Evolutionary conservation across 1,139 yeast species (phyloP), one percentile per base, ranked within the genome.

Genomic region (Pichia sp.): DNA sequence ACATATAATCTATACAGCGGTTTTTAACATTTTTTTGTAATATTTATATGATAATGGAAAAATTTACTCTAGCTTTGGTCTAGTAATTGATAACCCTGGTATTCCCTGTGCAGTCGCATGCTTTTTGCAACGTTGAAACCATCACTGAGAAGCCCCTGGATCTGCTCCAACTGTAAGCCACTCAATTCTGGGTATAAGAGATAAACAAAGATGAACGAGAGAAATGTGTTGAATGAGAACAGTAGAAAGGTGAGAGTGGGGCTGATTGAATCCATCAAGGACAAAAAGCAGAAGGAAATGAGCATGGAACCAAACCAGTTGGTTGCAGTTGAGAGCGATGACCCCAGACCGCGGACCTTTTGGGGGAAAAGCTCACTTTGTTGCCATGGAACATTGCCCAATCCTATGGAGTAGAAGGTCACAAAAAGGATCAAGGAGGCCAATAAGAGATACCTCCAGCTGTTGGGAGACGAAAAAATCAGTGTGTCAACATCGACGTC

Each of bases 371-470:
- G 70, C 62, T 80, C 85, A 41, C 79, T 80, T 46, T 82, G 84
- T 34, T 81, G 80, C 85, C 85, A 80, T 2, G 85, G 84, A 48
- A 77, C 74, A 61, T 77, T 78, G 55, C 85, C 85, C 52, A 79
- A 73, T 48, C 85, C 84, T 53, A 76, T 69, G 30, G 84, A 83
- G 61, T 79, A 80, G 44, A 76, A 71, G 6, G 80, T 81, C 22
- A 77, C 83, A 60, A 72, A 79, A 49, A 70, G 62, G 23, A 78
- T 76, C 75, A 78, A 71, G 36, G 79, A 76, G 36, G 75, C 55
- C 48, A 79, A 70, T 37, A 79, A 70, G 1, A 74, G 67, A 50
- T 74, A 70, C 4, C 79, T 79, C 83, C 83, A 77, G 8, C 18
- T 23, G 8, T 47, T 39, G 21, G 37, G 13, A 5, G n/a, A 10